Evolutionary conservation across 176 grass and related monocot species (phyloP), one percentile per base, ranked within the genome.

Genomic region (Triticum timopheevii): DNA sequence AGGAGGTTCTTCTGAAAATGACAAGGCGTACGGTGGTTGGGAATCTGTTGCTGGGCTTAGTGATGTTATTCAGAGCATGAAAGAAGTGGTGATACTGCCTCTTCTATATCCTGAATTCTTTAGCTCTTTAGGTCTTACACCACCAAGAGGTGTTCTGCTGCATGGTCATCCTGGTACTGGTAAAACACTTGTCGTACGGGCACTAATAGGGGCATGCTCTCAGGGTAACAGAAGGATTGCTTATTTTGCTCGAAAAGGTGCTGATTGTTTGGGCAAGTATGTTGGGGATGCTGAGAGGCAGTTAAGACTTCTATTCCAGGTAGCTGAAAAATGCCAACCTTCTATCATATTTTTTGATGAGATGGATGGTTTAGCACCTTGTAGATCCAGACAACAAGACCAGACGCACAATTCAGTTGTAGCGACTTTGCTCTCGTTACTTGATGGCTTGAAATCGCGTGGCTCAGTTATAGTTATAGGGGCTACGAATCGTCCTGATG

Each of bases 291-390:
- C 97, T 20, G 94, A 98, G 85, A 84, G 97, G 83, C 97, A 98
- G 87, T 85, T 96, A 87, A 94, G 97, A 81, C 92, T 98, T 86
- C 90, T 98, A 82, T 98, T 98, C 65, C 94, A 98, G 82, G 93
- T 98, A 47, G 97, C 97, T 84, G 94, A 98, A 90, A 95, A 86
- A 93, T 98, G 90, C 36, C 94, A 98, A 71, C 97, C 97, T 36
- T 98, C 94, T 71, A 96, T 98, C 61, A 98, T 98, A 49, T 98
- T 98, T 92, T 96, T 98, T 91, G 97, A 98, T 87, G 97, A 98
- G 79, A 98, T 96, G 79, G 97, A 98, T 84, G 97, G 97, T 72
- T 89, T 98, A 77, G 97, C 94, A 31, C 94, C 97, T 82, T 94
- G 84, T 69, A 91, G 97, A 87, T 96, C 92, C 56, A 93, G 93